Conservation (phyloP, 495 filamentous ascomycete genomes). For the Chaetomidium leptoderma region DNA sequence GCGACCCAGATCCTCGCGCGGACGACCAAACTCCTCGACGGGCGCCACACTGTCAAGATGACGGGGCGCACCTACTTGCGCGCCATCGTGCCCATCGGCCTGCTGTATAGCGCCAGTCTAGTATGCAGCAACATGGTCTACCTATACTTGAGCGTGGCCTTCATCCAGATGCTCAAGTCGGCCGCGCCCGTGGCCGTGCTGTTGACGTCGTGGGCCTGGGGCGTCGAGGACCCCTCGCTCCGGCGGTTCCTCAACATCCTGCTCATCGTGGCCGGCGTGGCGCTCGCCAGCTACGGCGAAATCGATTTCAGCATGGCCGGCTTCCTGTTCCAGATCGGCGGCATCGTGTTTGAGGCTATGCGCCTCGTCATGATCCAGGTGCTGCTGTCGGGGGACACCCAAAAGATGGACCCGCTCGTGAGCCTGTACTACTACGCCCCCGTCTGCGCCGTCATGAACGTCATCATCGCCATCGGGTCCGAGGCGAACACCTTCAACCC, state of each 20-base stretch:
- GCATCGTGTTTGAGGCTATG: conserved; percentile 69
- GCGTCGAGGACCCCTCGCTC: conserved; percentile 56
- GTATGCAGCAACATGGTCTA: conserved; percentile 72
- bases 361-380: conserved; percentile 76
- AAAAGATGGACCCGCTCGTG: conserved; percentile 79
- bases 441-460: conserved; percentile 71
- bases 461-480: conserved; percentile 55
- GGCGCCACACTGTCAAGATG: conserved; percentile 65
- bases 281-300: conserved; percentile 70
- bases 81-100: conserved; percentile 69
- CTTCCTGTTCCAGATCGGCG: conserved; percentile 65
- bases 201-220: conserved; percentile 60
- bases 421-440: conserved; percentile 84
- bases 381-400: conserved; percentile 59
- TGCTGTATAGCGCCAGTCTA: conserved; percentile 66
- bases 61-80: conserved; percentile 62
- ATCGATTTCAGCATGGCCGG: conserved; percentile 66
- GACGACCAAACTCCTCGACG: conserved; percentile 63
- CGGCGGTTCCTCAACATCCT: conserved; percentile 62
- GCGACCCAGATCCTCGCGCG: conserved; percentile 70
- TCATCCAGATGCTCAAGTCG: conserved; percentile 83
- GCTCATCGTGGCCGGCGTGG: conserved; percentile 69
- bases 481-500: conserved; percentile 55
- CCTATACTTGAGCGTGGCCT: conserved; percentile 69
- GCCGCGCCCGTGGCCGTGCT: conserved; percentile 66